phyloP scores from a whole-genome alignment of 73 alveolate species.

The Tetrahymena malaccensis region DNA sequence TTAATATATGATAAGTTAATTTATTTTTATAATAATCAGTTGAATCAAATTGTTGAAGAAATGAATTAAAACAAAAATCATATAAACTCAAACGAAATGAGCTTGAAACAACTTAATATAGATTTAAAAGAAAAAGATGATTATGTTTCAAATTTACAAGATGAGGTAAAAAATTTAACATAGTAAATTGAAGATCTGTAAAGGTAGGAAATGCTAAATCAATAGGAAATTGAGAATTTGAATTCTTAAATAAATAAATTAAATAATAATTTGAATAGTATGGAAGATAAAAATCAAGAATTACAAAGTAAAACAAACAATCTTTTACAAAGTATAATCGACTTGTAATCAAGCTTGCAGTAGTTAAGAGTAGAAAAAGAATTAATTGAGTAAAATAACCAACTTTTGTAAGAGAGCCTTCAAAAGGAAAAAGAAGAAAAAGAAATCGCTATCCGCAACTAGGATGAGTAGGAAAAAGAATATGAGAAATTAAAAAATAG shows the following conservation, averaged over 20 bases:
- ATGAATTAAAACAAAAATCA: background rate
- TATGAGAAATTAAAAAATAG: background rate
- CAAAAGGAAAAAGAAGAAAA: background rate
- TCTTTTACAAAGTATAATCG: background rate
- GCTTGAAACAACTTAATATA: background rate
- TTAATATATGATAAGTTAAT: too few relatives aligned
- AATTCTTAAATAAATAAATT: background rate
- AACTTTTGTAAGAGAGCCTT: background rate
- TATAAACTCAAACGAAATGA: background rate
- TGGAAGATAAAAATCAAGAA: background rate
- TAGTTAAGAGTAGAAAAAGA: background rate
- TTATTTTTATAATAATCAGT: background rate
- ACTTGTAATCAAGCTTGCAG: background rate
- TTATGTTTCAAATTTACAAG: background rate
- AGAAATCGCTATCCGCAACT: background rate
- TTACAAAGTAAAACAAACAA: background rate
- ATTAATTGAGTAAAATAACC: background rate
- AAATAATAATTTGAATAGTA: background rate
- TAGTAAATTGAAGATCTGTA: background rate
- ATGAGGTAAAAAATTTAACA: background rate
- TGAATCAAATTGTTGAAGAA: background rate
- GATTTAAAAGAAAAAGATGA: background rate
- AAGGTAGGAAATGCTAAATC: background rate
- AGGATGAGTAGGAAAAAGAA: background rate
- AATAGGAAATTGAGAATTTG: background rate